Conservation (phyloP, 106 monocot genomes). For the Platanthera zijinensis region DNA sequence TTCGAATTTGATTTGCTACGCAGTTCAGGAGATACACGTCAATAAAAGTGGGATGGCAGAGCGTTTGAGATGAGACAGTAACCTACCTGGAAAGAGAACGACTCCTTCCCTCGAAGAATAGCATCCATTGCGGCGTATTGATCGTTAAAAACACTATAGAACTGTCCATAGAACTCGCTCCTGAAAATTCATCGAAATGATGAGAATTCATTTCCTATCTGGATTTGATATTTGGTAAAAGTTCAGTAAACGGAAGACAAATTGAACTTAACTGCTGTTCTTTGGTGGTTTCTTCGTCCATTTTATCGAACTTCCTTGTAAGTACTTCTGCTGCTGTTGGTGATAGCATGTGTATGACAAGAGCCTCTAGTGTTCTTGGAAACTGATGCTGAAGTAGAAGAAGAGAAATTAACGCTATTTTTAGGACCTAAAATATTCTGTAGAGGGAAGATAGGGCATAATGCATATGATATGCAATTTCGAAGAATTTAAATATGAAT, state of each 20-base stretch:
- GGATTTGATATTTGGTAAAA: not conserved
- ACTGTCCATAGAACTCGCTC: slow-evolving; percentile 63
- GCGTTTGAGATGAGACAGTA: not conserved
- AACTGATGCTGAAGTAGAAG: slow-evolving; percentile 49
- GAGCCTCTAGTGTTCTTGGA: slow-evolving; percentile 79
- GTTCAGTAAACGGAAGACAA: not conserved
- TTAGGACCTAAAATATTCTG: not conserved
- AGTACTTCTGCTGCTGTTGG: slow-evolving; percentile 80
- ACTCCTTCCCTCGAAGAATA: slow-evolving; percentile 76
- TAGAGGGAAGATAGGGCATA: not conserved
- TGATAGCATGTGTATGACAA: slow-evolving; percentile 63
- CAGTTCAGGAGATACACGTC: too few relatives aligned
- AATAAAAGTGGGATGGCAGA: not conserved
- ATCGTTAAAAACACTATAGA: slow-evolving; percentile 84
- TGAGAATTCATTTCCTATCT: not conserved
- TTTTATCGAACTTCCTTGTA: slow-evolving; percentile 87
- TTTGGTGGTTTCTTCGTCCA: slow-evolving; percentile 51
- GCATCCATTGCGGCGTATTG: slow-evolving; percentile 80
- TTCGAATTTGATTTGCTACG: too few relatives aligned
- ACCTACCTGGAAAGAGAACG: slow-evolving; percentile 76
- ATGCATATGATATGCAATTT: not conserved
- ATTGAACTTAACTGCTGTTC: slow-evolving; percentile 54
- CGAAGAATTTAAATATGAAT: not conserved
- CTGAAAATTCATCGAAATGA: slow-evolving; percentile 28
- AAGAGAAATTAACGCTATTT: not conserved